Evolutionary conservation across 2,329 filamentous ascomycete genomes (phyloP), one percentile per base, ranked within the genome.

Genomic region (Fusarium dlaminii): DNA sequence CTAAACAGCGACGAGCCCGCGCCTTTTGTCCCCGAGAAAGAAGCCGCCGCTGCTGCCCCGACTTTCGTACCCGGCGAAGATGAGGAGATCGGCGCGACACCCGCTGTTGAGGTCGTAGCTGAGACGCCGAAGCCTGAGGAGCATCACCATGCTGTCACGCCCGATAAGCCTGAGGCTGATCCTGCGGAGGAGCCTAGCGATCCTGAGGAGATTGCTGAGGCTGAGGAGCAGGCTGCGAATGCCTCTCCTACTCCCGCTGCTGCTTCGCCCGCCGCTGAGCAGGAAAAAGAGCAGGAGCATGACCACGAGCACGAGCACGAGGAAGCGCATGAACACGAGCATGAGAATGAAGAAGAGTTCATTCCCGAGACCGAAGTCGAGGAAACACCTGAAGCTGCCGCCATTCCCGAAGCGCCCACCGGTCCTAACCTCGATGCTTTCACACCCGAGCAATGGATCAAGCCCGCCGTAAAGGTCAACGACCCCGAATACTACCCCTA

Each of bases 401-500:
- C 42, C 10, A 34, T 57, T 22, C 66, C 67, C 6, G 45, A 69
- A 18, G 42, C 42, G 4, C 36, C 60, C n/a, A 10, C 39, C 3
- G 67, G 62, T 14, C 46, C 42, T 2, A 70, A 70, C 30, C 67
- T 70, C 9, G 27, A 70, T 18, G 43, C 46, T 4, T 70, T 70
- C 9, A 70, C 67, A 3, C 67, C 67, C n/a, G 66, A 70, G 3
- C 67, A 70, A 59, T 70, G 67, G 67, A 58, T 70, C 14, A 48
- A 42, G 30, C 67, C 67, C 45, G 67, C 67, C 72, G 14, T 65
- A 59, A 74, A 70, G 63, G 79, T 81, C 40, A 69, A 79, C 46
- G 57, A 77, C 1, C 51, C 63, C 1, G 68, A 46, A 24, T 84
- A 82, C 75, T 72, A 70, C 22, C 78, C 79, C 7, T 81, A 72